phyloP scores from a whole-genome alignment of 257 asterid genomes.

The Galeopsis tetrahit region DNA sequence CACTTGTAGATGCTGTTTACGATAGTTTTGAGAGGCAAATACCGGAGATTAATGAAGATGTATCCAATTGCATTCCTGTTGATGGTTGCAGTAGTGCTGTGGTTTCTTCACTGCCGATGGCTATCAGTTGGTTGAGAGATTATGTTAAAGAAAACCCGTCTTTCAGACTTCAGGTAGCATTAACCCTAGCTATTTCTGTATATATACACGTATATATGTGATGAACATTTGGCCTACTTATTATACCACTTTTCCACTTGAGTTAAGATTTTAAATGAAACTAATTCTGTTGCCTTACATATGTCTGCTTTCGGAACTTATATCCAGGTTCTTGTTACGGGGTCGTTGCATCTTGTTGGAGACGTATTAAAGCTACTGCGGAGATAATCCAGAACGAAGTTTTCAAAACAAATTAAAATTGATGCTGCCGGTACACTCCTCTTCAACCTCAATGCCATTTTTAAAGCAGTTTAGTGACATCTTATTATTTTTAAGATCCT shows the following conservation, averaged over 20 bases:
- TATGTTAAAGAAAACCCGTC: slow-evolving; percentile 68
- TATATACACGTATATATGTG: background rate
- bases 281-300: too few species aligned
- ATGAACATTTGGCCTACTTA: background rate
- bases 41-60: slow-evolving; percentile 43
- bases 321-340: slow-evolving; percentile 88
- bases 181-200: background rate
- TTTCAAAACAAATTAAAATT: background rate
- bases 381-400: slow-evolving; percentile 42
- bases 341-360: slow-evolving; percentile 89
- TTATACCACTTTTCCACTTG: background rate
- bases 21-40: slow-evolving; percentile 46
- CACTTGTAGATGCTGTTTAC: slow-evolving; percentile 48
- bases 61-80: slow-evolving; percentile 46
- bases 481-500: background rate
- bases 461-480: background rate
- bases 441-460: background rate
- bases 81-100: slow-evolving; percentile 74
- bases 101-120: slow-evolving; percentile 76
- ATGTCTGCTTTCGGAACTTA: slow-evolving; percentile 5
- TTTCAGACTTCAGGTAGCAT: slow-evolving; percentile 63
- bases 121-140: slow-evolving; percentile 77
- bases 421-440: background rate
- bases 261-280: background rate
- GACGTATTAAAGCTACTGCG: slow-evolving; percentile 76